phyloP scores from a whole-genome alignment of 1,284 basidiomycete species.

The Pterulicium gracile region DNA sequence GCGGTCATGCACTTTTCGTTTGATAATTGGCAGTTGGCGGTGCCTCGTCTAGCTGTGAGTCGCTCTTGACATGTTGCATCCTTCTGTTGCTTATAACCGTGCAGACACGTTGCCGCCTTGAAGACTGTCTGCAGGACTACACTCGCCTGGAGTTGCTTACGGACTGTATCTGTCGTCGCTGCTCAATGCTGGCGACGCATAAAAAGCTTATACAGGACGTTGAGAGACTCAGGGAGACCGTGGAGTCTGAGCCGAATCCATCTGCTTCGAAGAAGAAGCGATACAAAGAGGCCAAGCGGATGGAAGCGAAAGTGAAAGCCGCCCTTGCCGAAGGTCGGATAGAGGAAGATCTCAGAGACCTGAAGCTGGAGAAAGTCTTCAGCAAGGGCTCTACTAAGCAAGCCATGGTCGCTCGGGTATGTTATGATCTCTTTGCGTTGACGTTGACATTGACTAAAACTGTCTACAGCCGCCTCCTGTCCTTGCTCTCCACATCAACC shows the following conservation, averaged over 20 bases:
- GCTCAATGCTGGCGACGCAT: constrained; percentile 66
- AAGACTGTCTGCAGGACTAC: constrained; percentile 72
- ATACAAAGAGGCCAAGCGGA: constrained; percentile 54
- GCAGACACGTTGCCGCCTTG: constrained; percentile 48
- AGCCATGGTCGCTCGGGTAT: constrained; percentile 75
- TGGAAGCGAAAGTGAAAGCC: constrained; percentile 46
- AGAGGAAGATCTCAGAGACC: constrained; percentile 69
- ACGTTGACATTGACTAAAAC: no score
- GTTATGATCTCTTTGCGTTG: no score
- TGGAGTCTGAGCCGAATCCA: constrained; percentile 28
- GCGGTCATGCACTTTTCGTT: constrained; percentile 83
- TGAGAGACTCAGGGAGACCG: constrained; percentile 37
- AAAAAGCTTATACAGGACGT: constrained; percentile 47
- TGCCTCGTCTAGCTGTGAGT: constrained; percentile 52
- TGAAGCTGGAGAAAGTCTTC: constrained; percentile 64
- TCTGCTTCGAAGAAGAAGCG: constrained; percentile 61
- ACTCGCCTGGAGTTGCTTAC: constrained; percentile 72
- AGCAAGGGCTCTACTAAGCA: constrained; percentile 77
- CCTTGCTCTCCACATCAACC: constrained; percentile 78
- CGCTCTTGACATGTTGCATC: not conserved
- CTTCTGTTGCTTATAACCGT: constrained; percentile 8
- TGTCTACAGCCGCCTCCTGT: constrained; percentile 59
- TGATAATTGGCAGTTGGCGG: constrained; percentile 70
- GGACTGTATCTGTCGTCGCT: constrained; percentile 80
- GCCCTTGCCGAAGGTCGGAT: constrained; percentile 67